These are phyloP conservation scores for Rhodomyrtus tomentosa DNA, from an alignment of 345 rosid genomes.

Conservation along the genomic window DNA sequence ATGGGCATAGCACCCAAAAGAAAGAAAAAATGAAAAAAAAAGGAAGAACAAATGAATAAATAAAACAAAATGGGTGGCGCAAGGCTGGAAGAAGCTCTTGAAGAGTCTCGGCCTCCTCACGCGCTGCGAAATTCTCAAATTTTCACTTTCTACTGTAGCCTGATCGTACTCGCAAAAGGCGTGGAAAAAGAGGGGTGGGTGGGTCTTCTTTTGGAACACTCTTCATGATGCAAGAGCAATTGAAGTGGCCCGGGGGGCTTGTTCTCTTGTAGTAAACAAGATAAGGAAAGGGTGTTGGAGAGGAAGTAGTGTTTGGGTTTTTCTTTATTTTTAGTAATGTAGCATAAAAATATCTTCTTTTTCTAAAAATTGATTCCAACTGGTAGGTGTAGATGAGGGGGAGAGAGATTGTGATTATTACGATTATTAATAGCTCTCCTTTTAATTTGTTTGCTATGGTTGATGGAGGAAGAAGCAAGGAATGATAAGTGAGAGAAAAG, in stretches of 20 bases:
- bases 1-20: neutral
- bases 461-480: neutral
- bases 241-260: neutral
- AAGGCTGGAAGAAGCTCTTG: neutral
- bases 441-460: neutral
- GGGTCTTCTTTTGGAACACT: neutral
- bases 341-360: neutral
- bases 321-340: neutral
- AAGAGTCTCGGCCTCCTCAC: neutral
- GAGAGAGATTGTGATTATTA: neutral
- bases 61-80: neutral
- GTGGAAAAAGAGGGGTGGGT: neutral
- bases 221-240: neutral
- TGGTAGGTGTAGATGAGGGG: neutral
- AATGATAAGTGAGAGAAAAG: slow-evolving; percentile 1
- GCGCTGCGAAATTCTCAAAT: neutral
- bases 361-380: neutral
- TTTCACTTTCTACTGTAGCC: neutral
- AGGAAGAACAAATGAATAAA: neutral
- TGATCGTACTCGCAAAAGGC: neutral
- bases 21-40: neutral
- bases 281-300: neutral
- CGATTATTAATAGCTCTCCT: neutral
- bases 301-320: neutral
- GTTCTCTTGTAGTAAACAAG: neutral